These are phyloP conservation scores for Venturia asperata DNA, from an alignment of 2,329 filamentous ascomycete genomes.

Conservation along the genomic window DNA sequence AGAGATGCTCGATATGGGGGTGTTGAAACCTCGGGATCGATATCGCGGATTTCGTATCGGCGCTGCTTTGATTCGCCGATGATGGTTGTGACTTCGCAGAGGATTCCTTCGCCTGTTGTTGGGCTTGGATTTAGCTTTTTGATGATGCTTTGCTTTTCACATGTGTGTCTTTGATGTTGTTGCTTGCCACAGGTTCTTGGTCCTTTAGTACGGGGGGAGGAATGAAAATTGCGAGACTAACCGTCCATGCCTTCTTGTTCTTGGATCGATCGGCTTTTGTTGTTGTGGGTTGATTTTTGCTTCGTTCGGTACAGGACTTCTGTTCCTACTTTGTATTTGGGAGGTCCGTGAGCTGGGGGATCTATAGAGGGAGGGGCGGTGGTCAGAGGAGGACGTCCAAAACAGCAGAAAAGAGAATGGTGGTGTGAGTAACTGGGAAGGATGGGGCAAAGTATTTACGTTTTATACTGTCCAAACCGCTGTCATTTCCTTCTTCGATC, in stretches of 20 bases:
- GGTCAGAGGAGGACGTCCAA: neutral
- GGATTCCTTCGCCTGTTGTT: conserved; percentile 42
- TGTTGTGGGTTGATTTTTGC: conserved; percentile 20
- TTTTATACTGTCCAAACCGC: conserved; percentile 37
- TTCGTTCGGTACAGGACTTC: conserved; percentile 46
- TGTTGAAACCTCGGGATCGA: conserved; percentile 37
- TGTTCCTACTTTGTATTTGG: conserved; percentile 31
- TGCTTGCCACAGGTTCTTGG: neutral
- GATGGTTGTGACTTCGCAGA: conserved; percentile 45
- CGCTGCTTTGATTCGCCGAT: conserved; percentile 48
- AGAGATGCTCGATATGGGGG: conserved; percentile 41
- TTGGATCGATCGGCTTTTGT: conserved; percentile 21
- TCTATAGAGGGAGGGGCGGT: neutral
- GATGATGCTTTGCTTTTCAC: conserved; percentile 1
- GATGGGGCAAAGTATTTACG: conserved; percentile 28
- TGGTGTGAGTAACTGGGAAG: neutral
- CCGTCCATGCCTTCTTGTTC: conserved; percentile 10
- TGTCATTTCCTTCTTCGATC: conserved; percentile 41
- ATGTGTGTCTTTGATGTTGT: neutral
- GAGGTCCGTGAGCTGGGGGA: conserved; percentile 10
- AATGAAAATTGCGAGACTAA: conserved; percentile 9
- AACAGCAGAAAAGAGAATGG: neutral
- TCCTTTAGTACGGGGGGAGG: neutral
- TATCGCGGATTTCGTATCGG: conserved; percentile 46
- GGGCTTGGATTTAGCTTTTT: conserved; percentile 8